These are phyloP conservation scores for Xylariaceae sp. DNA, from an alignment of 2,329 filamentous ascomycete genomes.

Conservation along the genomic window DNA sequence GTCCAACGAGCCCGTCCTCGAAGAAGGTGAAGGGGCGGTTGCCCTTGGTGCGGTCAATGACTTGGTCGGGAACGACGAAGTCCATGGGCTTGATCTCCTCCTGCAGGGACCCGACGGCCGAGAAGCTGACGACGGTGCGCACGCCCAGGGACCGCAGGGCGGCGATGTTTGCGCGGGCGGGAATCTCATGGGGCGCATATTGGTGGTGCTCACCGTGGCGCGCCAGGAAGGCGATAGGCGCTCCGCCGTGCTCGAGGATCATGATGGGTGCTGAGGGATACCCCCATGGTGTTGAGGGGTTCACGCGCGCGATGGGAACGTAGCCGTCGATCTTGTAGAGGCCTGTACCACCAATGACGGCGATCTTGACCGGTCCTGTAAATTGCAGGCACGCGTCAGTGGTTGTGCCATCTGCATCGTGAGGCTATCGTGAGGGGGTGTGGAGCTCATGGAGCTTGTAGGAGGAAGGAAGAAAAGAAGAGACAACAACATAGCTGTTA, in stretches of 20 bases:
- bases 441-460: not conserved
- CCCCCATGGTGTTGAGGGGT: slow-evolving; percentile 87
- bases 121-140: slow-evolving; percentile 90
- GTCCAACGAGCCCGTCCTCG: slow-evolving; percentile 87
- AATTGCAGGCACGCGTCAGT: slow-evolving; percentile 10
- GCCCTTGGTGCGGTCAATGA: slow-evolving; percentile 97
- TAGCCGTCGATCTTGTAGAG: slow-evolving; percentile 88
- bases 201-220: slow-evolving; percentile 91
- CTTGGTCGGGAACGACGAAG: slow-evolving; percentile 94
- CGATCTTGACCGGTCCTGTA: slow-evolving; percentile 76
- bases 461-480: not conserved
- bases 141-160: slow-evolving; percentile 92
- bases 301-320: slow-evolving; percentile 80
- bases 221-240: slow-evolving; percentile 89
- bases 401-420: not conserved
- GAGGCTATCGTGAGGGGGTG: not conserved
- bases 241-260: slow-evolving; percentile 85
- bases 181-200: slow-evolving; percentile 92
- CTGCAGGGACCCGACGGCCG: slow-evolving; percentile 88
- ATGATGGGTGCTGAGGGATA: slow-evolving; percentile 75
- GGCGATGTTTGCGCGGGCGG: slow-evolving; percentile 94
- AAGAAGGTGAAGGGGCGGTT: slow-evolving; percentile 96
- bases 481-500: slow-evolving; percentile 5
- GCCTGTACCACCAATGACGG: slow-evolving; percentile 92
- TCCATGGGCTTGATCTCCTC: slow-evolving; percentile 95